A percentile compares a stretch with the other conserved stretches of the same genome.
phyloP scores from a whole-genome alignment of 225 moss, liverwort and hornwort genomes.

The Pleurozium schreberi region DNA sequence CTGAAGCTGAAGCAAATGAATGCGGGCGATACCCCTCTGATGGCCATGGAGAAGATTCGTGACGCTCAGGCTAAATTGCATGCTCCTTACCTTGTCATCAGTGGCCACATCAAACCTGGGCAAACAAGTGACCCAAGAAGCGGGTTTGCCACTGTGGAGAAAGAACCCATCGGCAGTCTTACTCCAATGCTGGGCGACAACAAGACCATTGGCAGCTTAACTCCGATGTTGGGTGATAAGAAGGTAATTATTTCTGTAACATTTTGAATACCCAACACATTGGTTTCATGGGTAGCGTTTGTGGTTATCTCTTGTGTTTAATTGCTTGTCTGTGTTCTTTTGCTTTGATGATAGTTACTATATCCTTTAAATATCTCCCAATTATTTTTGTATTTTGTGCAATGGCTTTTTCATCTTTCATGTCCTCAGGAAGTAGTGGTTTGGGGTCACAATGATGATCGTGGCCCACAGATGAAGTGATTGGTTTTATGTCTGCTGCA shows the following conservation, averaged over 20 bases:
- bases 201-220: slow-evolving; percentile 87
- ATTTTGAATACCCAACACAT: too few relatives aligned
- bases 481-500: slow-evolving; percentile 14
- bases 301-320: not conserved
- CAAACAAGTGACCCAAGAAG: too few relatives aligned
- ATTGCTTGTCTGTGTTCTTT: not conserved
- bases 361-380: not conserved
- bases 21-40: too few relatives aligned
- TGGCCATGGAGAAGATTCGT: too few relatives aligned
- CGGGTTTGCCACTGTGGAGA: too few relatives aligned
- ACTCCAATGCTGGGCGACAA: slow-evolving; percentile 98
- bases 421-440: not conserved
- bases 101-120: too few relatives aligned
- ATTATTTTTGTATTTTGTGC: not conserved
- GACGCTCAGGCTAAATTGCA: too few relatives aligned
- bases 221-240: slow-evolving; percentile 98
- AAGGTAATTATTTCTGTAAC: slow-evolving; percentile 31
- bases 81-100: too few relatives aligned
- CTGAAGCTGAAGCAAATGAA: too few relatives aligned
- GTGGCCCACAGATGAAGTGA: not conserved
- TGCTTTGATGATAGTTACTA: not conserved
- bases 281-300: not conserved
- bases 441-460: not conserved
- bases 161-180: slow-evolving; percentile 89
- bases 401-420: not conserved